Conservation (phyloP, 2,329 filamentous ascomycete genomes). For the Aspergillus brasiliensis region DNA sequence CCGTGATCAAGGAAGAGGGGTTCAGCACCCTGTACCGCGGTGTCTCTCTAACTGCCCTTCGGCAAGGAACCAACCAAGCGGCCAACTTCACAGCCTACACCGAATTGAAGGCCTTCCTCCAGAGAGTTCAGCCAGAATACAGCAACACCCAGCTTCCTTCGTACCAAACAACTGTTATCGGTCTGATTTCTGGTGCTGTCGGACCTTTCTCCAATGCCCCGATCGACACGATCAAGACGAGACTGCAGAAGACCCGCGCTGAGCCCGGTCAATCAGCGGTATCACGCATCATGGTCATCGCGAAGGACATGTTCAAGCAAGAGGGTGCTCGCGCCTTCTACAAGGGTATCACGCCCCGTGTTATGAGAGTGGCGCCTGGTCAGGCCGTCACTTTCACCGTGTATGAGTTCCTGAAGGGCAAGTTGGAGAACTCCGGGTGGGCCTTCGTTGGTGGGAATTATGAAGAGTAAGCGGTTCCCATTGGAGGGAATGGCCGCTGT, state of each 20-base stretch:
- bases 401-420: constrained; percentile 75
- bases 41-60: constrained; percentile 86
- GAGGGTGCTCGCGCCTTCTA: constrained; percentile 95
- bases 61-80: constrained; percentile 96
- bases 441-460: constrained; percentile 63
- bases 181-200: constrained; percentile 89
- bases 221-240: constrained; percentile 98
- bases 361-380: constrained; percentile 96
- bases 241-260: constrained; percentile 86
- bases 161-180: constrained; percentile 90
- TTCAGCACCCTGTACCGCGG: constrained; percentile 85
- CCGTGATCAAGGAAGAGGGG: constrained; percentile 89
- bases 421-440: constrained; percentile 67
- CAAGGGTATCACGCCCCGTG: constrained; percentile 96
- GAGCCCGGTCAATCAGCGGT: constrained; percentile 79
- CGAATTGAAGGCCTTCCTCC: constrained; percentile 81
- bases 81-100: constrained; percentile 99
- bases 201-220: constrained; percentile 95
- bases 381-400: constrained; percentile 79
- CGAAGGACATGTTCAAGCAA: constrained; percentile 85
- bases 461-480: constrained; percentile 56
- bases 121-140: constrained; percentile 71
- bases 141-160: constrained; percentile 68
- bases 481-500: constrained; percentile 10
- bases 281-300: constrained; percentile 75